Evolutionary conservation across 1,284 basidiomycete genomes (phyloP).

Genomic region (Pseudozyma tsukubaensis): DNA sequence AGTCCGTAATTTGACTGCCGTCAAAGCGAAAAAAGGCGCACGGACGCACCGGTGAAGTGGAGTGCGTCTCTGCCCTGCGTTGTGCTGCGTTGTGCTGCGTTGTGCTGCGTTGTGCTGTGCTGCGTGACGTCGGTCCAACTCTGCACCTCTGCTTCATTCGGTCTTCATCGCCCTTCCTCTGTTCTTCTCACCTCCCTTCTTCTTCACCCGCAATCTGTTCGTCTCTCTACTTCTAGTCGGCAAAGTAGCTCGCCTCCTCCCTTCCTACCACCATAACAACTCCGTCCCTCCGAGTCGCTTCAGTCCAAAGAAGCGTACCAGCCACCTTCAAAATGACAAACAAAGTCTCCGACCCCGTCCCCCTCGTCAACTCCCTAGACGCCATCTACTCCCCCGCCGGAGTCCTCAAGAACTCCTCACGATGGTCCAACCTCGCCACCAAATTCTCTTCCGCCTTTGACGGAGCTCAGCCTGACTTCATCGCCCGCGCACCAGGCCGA

Average conservation of each 20-base stretch:
- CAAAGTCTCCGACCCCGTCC: slow-evolving; percentile 55
- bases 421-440: slow-evolving; percentile 54
- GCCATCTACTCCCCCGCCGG: slow-evolving; percentile 56
- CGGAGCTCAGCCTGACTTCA: slow-evolving; percentile 50
- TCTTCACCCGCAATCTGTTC: neutral
- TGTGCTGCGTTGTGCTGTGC: neutral
- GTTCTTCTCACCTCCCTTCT: neutral
- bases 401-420: slow-evolving; percentile 42
- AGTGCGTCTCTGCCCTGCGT: slow-evolving; percentile 3
- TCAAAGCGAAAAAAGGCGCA: slow-evolving; percentile 4
- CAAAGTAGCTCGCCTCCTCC: neutral
- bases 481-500: slow-evolving; percentile 66
- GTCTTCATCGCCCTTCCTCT: slow-evolving; percentile 13
- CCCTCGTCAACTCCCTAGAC: slow-evolving; percentile 51
- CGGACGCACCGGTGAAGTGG: slow-evolving; percentile 8
- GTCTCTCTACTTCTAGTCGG: neutral
- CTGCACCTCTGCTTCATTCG: neutral
- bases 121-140: neutral
- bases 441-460: slow-evolving; percentile 42
- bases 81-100: neutral
- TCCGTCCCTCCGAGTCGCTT: neutral
- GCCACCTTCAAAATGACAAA: slow-evolving; percentile 9
- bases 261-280: neutral
- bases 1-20: slow-evolving; percentile 1
- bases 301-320: neutral